Percentiles rank a stretch among this genome's conserved stretches.
Evolutionary conservation across 371 early-diverging fungal genomes (phyloP).

Genomic region (Batrachochytrium dendrobatidis): DNA sequence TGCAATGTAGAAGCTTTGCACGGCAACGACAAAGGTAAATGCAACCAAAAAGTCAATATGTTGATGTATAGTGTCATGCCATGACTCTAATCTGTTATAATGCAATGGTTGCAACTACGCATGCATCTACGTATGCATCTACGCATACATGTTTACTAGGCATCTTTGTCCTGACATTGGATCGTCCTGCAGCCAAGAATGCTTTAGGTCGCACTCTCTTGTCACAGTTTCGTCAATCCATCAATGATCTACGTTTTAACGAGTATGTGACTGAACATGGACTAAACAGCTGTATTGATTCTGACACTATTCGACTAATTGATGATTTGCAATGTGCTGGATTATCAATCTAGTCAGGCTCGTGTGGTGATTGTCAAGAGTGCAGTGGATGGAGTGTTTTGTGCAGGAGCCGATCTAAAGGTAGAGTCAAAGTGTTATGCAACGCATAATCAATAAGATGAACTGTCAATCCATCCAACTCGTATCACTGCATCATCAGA

Average conservation of each 20-base stretch:
- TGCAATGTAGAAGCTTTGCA: conserved; percentile 55
- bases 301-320: background rate
- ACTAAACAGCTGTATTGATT: background rate
- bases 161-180: conserved; percentile 72
- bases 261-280: conserved; percentile 18
- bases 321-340: conserved; percentile 9
- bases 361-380: conserved; percentile 73
- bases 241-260: conserved; percentile 63
- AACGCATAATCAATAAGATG: no score
- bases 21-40: conserved; percentile 46
- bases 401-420: conserved; percentile 95
- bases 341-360: conserved; percentile 12
- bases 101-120: background rate
- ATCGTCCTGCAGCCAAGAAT: conserved; percentile 83
- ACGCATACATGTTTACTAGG: conserved; percentile 42
- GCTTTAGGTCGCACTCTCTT: conserved; percentile 79
- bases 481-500: background rate
- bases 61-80: background rate
- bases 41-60: conserved; percentile 5
- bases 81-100: conserved; percentile 5
- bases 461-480: background rate
- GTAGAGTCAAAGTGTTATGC: conserved; percentile 44
- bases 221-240: conserved; percentile 57
- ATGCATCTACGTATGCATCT: background rate
- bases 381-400: conserved; percentile 79